Evolutionary conservation across 2,329 filamentous ascomycete species (phyloP), one percentile per base, ranked within the genome.

Genomic region (Apiospora rasikravindrae): DNA sequence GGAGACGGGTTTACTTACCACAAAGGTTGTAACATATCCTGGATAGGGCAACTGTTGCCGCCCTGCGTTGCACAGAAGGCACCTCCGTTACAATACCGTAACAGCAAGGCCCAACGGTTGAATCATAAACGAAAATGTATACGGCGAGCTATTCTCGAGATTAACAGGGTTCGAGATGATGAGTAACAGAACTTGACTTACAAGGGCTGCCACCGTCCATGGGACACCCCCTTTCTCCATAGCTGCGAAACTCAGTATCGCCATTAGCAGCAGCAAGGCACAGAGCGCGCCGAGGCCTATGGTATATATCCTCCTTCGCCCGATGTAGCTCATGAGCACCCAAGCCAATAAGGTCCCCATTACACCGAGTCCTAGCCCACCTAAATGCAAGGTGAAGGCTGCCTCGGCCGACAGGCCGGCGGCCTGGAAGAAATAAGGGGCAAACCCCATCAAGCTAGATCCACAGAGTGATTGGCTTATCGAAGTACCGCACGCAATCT

Each of bases 401-500:
- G 71, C 64, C 29, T 37, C 69, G 4, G 69, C 42, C 24, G 69
- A 44, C 4, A 81, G 73, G 22, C 78, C 77, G 45, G 76, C 78
- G 71, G 74, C 76, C 61, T 77, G 74, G 68, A 79, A 80, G 71
- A 81, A 81, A 72, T 77, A 80, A 5, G 77, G 78, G 6, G 79
- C 76, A 69, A 79, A 78, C 2, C 76, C 78, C 68, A 78, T 75
- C 16, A 81, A 71, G 14, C 69, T 73, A 5, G 68, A 70, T 33
- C 77, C 77, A 37, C 73, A 74, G 3, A 77, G 71, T 13, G 72
- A 70, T 69, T 78, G 77, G 29, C 77, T 76, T 1, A 76, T 73
- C 70, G 77, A 81, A 7, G 77, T 75, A n/a, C 76, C 71, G 51
- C 77, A 76, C 2, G 76, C 76, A 68, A 82, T 80, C 69, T 80